Evolutionary conservation across 352 stramenopile genomes (phyloP).

Genomic region (Pythium phragmitis): DNA sequence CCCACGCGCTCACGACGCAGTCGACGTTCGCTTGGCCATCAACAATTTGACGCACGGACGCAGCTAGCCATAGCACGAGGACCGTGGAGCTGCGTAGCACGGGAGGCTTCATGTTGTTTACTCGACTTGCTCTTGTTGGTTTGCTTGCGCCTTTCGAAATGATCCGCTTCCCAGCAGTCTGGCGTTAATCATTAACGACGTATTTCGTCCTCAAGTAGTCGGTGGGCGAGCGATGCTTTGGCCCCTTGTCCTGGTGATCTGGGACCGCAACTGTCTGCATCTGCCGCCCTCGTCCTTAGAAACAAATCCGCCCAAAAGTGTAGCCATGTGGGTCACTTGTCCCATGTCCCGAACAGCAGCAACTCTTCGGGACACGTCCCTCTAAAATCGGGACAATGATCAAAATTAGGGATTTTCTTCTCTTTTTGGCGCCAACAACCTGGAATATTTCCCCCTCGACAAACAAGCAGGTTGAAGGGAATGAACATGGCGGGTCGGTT

Average conservation of each 20-base stretch:
- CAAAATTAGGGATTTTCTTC: neutral
- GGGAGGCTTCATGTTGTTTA: neutral
- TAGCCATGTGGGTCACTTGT: neutral
- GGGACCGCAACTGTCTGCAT: too few species aligned
- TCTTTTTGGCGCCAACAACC: neutral
- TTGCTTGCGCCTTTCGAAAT: too few species aligned
- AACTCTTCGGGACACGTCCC: neutral
- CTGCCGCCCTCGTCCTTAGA: too few species aligned
- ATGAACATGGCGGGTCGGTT: constrained; percentile 20
- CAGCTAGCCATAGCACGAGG: neutral
- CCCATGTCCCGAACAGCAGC: neutral
- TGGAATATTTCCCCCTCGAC: neutral
- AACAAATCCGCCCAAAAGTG: neutral
- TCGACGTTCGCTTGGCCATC: constrained; percentile 38
- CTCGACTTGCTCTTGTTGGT: neutral
- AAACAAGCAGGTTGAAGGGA: neutral
- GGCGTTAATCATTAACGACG: neutral
- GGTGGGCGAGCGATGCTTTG: too few species aligned
- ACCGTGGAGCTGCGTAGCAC: neutral
- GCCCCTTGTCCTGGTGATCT: too few species aligned
- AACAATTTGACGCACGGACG: neutral
- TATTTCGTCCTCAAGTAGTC: neutral
- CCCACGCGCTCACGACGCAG: constrained; percentile 54
- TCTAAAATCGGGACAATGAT: neutral
- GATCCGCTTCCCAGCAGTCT: too few species aligned